These are phyloP conservation scores for Penicillium sp. DNA, from an alignment of 2,329 filamentous ascomycete genomes.

Conservation along the genomic window DNA sequence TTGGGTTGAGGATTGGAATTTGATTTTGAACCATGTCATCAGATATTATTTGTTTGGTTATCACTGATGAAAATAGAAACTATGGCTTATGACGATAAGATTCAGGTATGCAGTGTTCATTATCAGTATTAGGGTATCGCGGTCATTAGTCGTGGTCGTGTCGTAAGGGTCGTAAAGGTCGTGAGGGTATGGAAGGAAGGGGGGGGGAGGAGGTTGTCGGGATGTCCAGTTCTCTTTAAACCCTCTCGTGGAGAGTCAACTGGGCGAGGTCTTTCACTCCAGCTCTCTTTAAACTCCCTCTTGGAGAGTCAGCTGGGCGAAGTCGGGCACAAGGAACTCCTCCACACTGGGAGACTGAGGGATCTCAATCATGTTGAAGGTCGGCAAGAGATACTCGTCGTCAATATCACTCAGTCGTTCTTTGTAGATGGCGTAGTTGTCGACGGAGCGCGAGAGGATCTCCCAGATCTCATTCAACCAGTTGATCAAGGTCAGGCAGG, in stretches of 20 bases:
- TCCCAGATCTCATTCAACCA: constrained; percentile 30
- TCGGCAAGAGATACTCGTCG: constrained; percentile 20
- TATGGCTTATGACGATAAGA: background rate
- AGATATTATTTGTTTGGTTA: background rate
- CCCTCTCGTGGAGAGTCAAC: background rate
- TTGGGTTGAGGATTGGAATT: background rate
- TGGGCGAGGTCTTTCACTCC: background rate
- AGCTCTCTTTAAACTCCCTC: background rate
- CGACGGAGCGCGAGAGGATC: constrained; percentile 27
- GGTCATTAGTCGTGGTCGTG: background rate
- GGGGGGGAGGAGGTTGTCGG: background rate
- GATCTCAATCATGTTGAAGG: constrained; percentile 16
- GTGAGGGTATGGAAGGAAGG: background rate
- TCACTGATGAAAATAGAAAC: background rate
- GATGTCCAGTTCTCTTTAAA: background rate
- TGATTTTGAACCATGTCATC: background rate
- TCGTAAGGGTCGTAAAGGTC: background rate
- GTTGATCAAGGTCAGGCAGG: constrained; percentile 22
- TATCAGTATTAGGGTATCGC: background rate
- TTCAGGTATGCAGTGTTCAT: background rate
- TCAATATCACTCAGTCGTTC: constrained; percentile 25
- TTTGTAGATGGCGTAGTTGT: constrained; percentile 30
- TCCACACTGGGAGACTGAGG: constrained; percentile 15
- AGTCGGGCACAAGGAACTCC: background rate
- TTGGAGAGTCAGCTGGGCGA: background rate